phyloP scores from a whole-genome alignment of 345 rosid species.

The Rubroshorea leprosula region DNA sequence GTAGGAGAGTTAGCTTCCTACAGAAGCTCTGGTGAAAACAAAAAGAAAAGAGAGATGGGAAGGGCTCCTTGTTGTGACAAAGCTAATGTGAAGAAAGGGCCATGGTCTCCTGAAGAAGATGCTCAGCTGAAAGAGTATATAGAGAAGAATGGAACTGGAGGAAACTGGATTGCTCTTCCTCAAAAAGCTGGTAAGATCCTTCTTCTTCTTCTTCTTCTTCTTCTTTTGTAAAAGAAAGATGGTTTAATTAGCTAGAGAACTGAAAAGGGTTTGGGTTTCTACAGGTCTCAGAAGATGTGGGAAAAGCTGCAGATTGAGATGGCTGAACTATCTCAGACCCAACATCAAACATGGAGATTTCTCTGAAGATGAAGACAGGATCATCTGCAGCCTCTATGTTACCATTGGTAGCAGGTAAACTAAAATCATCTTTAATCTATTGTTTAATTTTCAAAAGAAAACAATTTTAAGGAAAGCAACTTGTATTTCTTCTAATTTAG shows the following conservation, averaged over 20 bases:
- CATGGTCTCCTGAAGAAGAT: constrained; percentile 98
- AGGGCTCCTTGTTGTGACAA: constrained; percentile 96
- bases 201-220: neutral
- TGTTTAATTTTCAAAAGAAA: constrained; percentile 14
- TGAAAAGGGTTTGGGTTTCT: neutral
- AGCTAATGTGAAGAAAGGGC: constrained; percentile 83
- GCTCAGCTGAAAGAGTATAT: constrained; percentile 70
- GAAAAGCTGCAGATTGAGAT: constrained; percentile 86
- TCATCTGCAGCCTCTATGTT: constrained; percentile 62
- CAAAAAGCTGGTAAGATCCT: constrained; percentile 55
- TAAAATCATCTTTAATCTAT: constrained; percentile 13
- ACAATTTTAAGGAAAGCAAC: neutral
- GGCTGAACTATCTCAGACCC: constrained; percentile 90
- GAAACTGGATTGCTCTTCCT: constrained; percentile 85
- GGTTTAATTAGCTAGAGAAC: no score
- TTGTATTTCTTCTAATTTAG: constrained; percentile 5
- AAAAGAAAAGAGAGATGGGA: constrained; percentile 32
- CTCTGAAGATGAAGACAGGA: constrained; percentile 67
- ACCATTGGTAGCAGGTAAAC: constrained; percentile 85
- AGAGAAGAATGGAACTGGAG: constrained; percentile 58
- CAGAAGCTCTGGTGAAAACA: neutral
- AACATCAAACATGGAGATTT: constrained; percentile 90
- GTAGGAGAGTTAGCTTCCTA: no score
- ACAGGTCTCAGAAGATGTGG: constrained; percentile 82
- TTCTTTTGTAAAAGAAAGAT: neutral